A percentile compares a stretch with the other conserved stretches of the same genome.
Evolutionary conservation across 2,329 filamentous ascomycete species (phyloP).

Genomic region (Aspergillus sp.): DNA sequence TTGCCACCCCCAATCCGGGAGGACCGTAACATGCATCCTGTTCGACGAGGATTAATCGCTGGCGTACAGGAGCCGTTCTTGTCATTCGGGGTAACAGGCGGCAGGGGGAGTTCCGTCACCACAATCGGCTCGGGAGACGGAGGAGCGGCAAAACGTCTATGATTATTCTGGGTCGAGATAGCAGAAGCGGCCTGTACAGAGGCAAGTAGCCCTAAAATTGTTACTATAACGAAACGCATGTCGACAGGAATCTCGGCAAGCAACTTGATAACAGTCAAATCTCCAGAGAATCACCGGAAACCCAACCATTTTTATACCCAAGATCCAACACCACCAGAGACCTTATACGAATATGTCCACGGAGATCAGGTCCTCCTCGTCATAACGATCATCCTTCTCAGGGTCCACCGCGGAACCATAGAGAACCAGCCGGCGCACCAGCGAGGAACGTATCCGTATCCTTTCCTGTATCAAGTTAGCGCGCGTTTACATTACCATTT

Average conservation of each 20-base stretch:
- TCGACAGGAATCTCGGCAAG: no score
- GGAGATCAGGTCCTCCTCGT: not conserved
- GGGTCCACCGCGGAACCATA: not conserved
- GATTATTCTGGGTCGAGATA: not conserved
- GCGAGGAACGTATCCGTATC: not conserved
- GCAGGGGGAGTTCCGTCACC: conserved; percentile 38
- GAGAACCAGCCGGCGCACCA: not conserved
- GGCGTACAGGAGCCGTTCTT: conserved; percentile 33
- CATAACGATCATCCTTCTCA: not conserved
- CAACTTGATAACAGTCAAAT: no score
- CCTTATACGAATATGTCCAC: not conserved
- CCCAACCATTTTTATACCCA: not conserved
- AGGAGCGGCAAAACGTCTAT: not conserved
- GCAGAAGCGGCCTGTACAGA: not conserved
- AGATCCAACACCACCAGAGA: not conserved
- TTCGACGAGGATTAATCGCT: conserved; percentile 34
- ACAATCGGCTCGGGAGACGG: conserved; percentile 34
- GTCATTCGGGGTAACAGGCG: conserved; percentile 32
- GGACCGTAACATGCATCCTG: conserved; percentile 37
- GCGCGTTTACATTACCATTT: not conserved
- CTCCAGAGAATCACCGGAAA: no score
- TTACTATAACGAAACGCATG: not conserved
- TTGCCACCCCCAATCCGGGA: conserved; percentile 28
- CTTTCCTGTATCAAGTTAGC: not conserved
- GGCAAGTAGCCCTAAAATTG: not conserved